Base-by-base conservation (phyloP, 495 filamentous ascomycete species). In the Sphaerosporella brunnea region DNA sequence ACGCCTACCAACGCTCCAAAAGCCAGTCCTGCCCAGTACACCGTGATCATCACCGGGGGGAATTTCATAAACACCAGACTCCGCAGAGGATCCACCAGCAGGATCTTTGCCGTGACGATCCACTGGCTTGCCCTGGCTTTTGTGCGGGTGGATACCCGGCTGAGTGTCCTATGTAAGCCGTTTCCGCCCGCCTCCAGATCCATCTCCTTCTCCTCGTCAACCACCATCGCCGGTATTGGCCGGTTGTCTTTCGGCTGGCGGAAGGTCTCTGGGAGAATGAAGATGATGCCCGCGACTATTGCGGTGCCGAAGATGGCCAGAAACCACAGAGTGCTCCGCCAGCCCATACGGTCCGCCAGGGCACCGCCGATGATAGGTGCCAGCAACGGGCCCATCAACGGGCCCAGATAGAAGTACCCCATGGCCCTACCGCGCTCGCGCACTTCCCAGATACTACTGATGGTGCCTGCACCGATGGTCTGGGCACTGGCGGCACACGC, bases 361-460 rank as follows among this genome's bases (percentile, higher is more conserved):
- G 71, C 75, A 46, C 88, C 88, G 26, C 88, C 88, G 36, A 94
- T 76, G 36, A 96, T 87, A 4, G 88, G 88, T 0, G 82, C 77
- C 20, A 93, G 65, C 8, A 94, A 65, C 0, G 88, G 88, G 0
- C 87, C 88, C 45, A 79, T 62, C n/a, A 95, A 65, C 1, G 88
- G 88, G 0, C 88, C 88, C 0, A 94, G 69, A 50, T 93, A 96
- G 63, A 94, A 96, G 19, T 83, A 74, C 1, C 84, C 79, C 84
- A 96, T 93, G n/a, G 86, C 87, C 19, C 67, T 68, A 4, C 88
- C 88, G 47, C 87, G 69, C 60, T 93, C 81, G 18, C 68, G 71
- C 1, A 76, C 59, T 48, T 88, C 82, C 88, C 87, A 96, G 1
- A 94, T 72, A 64, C 94, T 88, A 8, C 88, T 80, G 35, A 95